Conservation (phyloP, 148 eudicot genomes). For the Drosera capensis region DNA sequence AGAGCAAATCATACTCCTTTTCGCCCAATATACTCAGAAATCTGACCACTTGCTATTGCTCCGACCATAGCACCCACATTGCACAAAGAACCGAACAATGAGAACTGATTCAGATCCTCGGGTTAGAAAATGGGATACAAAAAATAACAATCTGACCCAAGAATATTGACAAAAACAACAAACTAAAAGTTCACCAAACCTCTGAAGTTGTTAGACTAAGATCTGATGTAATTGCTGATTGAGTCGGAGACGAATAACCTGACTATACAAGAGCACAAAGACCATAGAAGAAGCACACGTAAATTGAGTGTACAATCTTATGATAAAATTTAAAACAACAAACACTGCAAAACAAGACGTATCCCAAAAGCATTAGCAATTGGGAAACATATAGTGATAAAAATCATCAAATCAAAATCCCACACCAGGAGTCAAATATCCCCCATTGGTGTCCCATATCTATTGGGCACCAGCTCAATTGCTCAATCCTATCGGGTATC, state of each 20-base stretch:
- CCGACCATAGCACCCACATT: slow-evolving; percentile 99
- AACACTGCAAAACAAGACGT: too few relatives aligned
- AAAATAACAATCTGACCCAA: slow-evolving; percentile 1
- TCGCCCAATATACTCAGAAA: slow-evolving; percentile 89
- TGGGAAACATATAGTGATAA: too few relatives aligned
- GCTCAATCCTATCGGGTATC: too few relatives aligned
- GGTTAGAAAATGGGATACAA: slow-evolving; percentile 6
- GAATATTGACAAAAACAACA: slow-evolving; percentile 2
- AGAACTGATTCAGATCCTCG: slow-evolving; percentile 34
- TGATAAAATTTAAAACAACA: too few relatives aligned
- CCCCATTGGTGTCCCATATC: too few relatives aligned
- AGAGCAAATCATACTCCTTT: slow-evolving; percentile 46
- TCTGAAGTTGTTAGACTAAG: slow-evolving; percentile 65
- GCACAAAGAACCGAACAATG: slow-evolving; percentile 77
- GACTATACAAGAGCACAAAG: slow-evolving; percentile 20
- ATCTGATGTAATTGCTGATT: slow-evolving; percentile 48
- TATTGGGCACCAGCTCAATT: too few relatives aligned
- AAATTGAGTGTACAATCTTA: too few relatives aligned
- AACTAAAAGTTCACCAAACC: slow-evolving; percentile 21
- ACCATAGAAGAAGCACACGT: not conserved
- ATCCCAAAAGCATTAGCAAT: too few relatives aligned
- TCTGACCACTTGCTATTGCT: slow-evolving; percentile 93
- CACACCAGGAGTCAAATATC: slow-evolving; percentile 5
- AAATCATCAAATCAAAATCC: too few relatives aligned
- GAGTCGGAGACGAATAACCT: slow-evolving; percentile 89